phyloP scores from a whole-genome alignment of 345 rosid species.

The Erodium maritimum region DNA sequence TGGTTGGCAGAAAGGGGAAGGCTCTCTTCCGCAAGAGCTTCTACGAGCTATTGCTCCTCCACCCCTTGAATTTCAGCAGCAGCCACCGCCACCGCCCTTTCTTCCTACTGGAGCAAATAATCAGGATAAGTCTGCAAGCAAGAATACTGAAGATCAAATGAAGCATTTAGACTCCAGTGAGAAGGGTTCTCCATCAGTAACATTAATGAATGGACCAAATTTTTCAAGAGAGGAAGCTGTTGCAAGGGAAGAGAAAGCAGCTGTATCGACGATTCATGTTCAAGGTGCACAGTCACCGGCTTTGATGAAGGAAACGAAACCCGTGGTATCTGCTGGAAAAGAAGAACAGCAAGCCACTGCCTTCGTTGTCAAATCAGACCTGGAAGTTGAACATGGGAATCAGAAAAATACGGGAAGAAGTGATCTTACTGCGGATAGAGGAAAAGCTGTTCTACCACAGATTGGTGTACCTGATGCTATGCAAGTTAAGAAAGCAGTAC shows the following conservation, averaged over 20 bases:
- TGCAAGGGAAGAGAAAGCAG: slow-evolving; percentile 50
- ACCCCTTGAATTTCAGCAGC: slow-evolving; percentile 66
- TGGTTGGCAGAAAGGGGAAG: slow-evolving; percentile 81
- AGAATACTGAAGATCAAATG: slow-evolving; percentile 46
- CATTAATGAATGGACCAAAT: slow-evolving; percentile 33
- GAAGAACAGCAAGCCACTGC: slow-evolving; percentile 64
- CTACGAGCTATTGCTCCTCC: slow-evolving; percentile 86
- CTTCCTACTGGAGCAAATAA: slow-evolving; percentile 41
- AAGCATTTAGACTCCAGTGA: slow-evolving; percentile 43
- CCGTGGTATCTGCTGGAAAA: slow-evolving; percentile 35
- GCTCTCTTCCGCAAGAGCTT: slow-evolving; percentile 87
- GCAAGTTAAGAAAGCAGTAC: slow-evolving; percentile 61
- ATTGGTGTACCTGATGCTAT: slow-evolving; percentile 41
- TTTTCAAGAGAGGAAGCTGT: slow-evolving; percentile 48
- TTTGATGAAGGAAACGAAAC: slow-evolving; percentile 37
- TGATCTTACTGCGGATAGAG: slow-evolving; percentile 60
- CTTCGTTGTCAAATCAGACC: slow-evolving; percentile 54
- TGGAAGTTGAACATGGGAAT: slow-evolving; percentile 48
- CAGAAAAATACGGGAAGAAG: slow-evolving; percentile 39
- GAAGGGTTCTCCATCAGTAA: slow-evolving; percentile 38
- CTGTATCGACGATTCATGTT: slow-evolving; percentile 29
- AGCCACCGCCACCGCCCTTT: slow-evolving; percentile 32
- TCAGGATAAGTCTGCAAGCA: slow-evolving; percentile 52
- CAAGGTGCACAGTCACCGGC: slow-evolving; percentile 33
- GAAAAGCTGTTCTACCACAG: slow-evolving; percentile 52